Percentiles rank a stretch among this genome's conserved stretches.
phyloP scores from a whole-genome alignment of 2,329 filamentous ascomycete genomes.

The Periconia macrospinosa region DNA sequence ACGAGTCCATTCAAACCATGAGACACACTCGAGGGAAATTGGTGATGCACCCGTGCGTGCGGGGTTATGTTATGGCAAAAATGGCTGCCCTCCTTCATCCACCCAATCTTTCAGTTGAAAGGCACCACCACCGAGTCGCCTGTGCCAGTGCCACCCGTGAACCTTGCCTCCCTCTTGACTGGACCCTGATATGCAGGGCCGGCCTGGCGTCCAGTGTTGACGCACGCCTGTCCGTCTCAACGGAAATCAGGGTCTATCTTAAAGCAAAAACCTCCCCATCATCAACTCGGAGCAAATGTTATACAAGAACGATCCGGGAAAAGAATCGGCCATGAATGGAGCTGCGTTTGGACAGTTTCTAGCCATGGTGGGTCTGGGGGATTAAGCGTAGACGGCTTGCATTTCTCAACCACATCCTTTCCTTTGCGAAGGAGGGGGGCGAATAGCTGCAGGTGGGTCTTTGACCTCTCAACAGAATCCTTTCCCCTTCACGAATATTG shows the following conservation, averaged over 20 bases:
- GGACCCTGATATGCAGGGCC: slow-evolving; percentile 1
- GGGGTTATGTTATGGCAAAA: neutral
- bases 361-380: neutral
- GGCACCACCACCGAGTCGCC: too few species aligned
- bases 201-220: neutral
- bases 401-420: neutral
- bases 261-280: neutral
- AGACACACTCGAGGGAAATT: neutral
- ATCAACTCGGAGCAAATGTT: neutral
- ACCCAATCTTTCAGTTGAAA: too few species aligned
- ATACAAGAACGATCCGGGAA: too few species aligned
- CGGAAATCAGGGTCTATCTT: neutral
- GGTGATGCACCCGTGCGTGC: neutral
- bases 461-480: neutral
- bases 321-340: too few species aligned
- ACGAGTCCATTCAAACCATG: neutral
- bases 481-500: neutral
- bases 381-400: neutral
- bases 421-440: neutral
- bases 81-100: neutral
- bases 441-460: neutral
- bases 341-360: neutral
- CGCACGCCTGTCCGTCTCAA: neutral
- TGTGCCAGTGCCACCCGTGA: neutral
- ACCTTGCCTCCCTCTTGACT: neutral